Conservation (phyloP, 2,329 filamentous ascomycete species). For the Paraconiothyrium brasiliense region DNA sequence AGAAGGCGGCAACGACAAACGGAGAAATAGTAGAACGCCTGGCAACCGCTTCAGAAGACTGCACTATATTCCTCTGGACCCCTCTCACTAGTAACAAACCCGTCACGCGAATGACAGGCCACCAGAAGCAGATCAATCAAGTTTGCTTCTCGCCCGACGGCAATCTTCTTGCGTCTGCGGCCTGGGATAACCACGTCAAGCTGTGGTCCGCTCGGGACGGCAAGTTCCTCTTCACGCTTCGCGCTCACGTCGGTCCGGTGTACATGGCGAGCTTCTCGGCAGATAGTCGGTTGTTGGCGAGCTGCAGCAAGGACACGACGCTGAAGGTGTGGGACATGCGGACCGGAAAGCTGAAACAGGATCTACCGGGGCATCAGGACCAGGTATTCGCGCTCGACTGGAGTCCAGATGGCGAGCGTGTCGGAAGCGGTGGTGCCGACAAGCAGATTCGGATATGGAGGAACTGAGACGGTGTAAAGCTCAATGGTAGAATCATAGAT, state of each 20-base stretch:
- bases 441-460: conserved; percentile 76
- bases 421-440: conserved; percentile 92
- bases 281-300: conserved; percentile 88
- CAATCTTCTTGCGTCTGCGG: conserved; percentile 82
- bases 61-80: conserved; percentile 96
- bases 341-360: conserved; percentile 80
- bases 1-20: conserved; percentile 81
- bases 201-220: conserved; percentile 83
- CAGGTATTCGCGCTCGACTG: conserved; percentile 96
- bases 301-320: conserved; percentile 89
- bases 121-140: conserved; percentile 97
- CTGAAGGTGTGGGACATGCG: conserved; percentile 94
- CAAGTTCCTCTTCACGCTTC: conserved; percentile 83
- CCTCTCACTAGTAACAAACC: conserved; percentile 80
- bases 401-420: conserved; percentile 88
- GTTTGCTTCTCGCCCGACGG: conserved; percentile 95
- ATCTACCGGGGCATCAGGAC: conserved; percentile 89
- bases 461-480: conserved; percentile 54
- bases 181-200: conserved; percentile 95
- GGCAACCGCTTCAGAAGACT: conserved; percentile 92
- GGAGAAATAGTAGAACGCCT: conserved; percentile 83
- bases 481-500: conserved; percentile 1
- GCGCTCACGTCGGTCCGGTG: conserved; percentile 89
- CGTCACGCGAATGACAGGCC: conserved; percentile 86
- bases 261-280: conserved; percentile 94